These are phyloP conservation scores for Erythrophleum ivorense DNA, from an alignment of 331 rosid species.

Conservation along the genomic window DNA sequence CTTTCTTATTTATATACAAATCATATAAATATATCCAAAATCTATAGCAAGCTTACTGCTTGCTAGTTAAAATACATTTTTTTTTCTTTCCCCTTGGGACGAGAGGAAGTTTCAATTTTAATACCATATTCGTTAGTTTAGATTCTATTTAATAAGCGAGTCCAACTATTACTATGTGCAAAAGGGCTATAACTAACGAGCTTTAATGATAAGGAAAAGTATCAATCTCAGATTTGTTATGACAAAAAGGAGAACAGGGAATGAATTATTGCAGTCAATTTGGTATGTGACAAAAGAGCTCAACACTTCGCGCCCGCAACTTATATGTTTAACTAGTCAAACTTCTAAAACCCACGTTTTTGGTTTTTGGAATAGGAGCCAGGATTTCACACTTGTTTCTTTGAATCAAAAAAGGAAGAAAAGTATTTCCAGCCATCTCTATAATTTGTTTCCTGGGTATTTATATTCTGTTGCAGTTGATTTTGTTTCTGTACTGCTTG, in stretches of 20 bases:
- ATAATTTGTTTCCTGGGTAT: no score
- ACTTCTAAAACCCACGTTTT: background rate
- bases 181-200: background rate
- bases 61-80: no score
- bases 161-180: no score
- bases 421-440: background rate
- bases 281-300: background rate
- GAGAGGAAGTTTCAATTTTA: no score
- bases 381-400: background rate
- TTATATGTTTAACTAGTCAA: conserved; percentile 18
- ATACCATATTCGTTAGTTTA: no score
- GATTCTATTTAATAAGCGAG: no score
- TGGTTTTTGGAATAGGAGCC: background rate
- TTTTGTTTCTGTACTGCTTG: background rate
- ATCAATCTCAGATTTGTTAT: background rate
- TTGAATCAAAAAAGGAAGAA: background rate
- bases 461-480: no score
- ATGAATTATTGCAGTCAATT: background rate
- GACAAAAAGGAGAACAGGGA: background rate
- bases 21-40: no score
- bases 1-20: no score
- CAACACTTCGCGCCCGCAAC: background rate
- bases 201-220: background rate
- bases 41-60: no score
- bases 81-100: no score